Conservation (phyloP, 176 grass and related monocot genomes). For the Eragrostis curvula region DNA sequence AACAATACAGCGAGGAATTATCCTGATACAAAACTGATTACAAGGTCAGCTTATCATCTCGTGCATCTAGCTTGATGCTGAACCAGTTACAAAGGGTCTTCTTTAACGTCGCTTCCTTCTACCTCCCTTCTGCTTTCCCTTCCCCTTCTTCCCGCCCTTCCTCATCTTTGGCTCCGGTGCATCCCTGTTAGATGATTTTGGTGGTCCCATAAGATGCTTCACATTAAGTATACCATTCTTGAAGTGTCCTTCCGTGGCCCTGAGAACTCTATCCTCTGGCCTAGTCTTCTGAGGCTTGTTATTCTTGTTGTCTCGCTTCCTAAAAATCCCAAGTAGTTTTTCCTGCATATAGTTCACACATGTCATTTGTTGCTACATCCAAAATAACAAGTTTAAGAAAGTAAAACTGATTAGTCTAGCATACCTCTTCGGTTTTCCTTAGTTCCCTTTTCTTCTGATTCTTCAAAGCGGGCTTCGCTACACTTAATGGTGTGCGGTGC, state of each 20-base stretch:
- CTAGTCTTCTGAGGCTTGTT: conserved; percentile 62
- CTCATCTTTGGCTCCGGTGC: conserved; percentile 38
- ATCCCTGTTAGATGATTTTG: conserved; percentile 60
- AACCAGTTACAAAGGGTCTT: neutral
- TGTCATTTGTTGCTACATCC: conserved; percentile 13
- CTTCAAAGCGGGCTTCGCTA: conserved; percentile 89
- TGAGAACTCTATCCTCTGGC: conserved; percentile 70
- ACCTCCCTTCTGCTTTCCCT: conserved; percentile 62
- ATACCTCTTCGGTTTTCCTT: conserved; percentile 88
- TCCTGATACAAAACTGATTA: neutral
- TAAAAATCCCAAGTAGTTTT: conserved; percentile 68
- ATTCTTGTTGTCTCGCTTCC: conserved; percentile 50
- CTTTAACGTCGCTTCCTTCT: conserved; percentile 58
- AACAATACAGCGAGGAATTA: neutral
- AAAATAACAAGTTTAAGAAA: conserved; percentile 20
- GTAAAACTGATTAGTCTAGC: too few species aligned
- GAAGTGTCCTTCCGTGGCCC: conserved; percentile 79
- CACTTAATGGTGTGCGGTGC: conserved; percentile 75
- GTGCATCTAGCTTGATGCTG: neutral
- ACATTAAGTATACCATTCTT: conserved; percentile 92
- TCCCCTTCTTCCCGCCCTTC: conserved; percentile 60
- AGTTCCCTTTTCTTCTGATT: conserved; percentile 71
- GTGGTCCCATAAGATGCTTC: conserved; percentile 66
- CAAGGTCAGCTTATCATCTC: conserved; percentile 1
- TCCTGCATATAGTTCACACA: conserved; percentile 58